These are phyloP conservation scores for Quercus rubra DNA, from an alignment of 306 rosid species.

Conservation along the genomic window DNA sequence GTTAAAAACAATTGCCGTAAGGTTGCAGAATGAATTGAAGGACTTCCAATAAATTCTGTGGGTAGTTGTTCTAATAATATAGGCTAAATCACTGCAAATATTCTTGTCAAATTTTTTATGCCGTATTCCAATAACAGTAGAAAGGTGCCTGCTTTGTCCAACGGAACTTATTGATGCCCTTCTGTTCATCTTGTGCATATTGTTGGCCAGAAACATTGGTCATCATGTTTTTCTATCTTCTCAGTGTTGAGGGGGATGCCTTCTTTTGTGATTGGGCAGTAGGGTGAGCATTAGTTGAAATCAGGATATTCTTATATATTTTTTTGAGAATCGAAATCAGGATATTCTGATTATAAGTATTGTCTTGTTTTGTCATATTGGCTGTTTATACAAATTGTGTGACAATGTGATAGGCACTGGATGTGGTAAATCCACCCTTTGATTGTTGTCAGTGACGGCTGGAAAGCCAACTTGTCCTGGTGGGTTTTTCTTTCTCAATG, in stretches of 20 bases:
- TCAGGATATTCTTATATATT: neutral
- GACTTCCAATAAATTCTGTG: neutral
- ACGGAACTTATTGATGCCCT: neutral
- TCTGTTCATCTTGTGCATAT: neutral
- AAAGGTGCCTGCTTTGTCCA: neutral
- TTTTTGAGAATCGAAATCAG: neutral
- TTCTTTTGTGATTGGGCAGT: neutral
- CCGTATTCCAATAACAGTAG: neutral
- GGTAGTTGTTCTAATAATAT: neutral
- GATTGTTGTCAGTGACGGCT: neutral
- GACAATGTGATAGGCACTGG: too few relatives aligned
- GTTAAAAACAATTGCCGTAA: neutral
- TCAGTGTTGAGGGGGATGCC: neutral
- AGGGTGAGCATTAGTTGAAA: neutral
- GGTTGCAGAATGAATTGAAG: constrained; percentile 2
- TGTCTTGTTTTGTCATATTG: neutral
- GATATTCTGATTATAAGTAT: neutral
- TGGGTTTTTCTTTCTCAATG: neutral
- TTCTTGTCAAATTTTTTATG: neutral
- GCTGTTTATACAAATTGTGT: neutral
- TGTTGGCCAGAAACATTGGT: neutral
- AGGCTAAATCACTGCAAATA: neutral
- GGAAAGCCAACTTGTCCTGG: neutral
- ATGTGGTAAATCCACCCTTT: neutral
- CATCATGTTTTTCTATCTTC: neutral